These are phyloP conservation scores for Phylloporus arenicola DNA, from an alignment of 768 basidiomycete species.

Conservation along the genomic window DNA sequence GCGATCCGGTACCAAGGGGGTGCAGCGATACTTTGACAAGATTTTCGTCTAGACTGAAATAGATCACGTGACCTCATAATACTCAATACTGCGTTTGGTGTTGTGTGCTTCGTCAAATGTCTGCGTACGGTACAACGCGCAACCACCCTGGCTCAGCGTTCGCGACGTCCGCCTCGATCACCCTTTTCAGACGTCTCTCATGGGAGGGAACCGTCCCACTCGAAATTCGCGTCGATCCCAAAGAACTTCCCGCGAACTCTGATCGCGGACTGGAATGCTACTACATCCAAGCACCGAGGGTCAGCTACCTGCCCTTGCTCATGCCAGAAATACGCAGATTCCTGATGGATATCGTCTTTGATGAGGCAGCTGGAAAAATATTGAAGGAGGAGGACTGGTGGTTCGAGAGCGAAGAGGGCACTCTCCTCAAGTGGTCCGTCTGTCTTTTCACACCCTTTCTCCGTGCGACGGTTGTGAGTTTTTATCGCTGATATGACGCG, in stretches of 20 bases:
- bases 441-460: not conserved
- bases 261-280: conserved; percentile 88
- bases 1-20: conserved; percentile 12
- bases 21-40: conserved; percentile 12
- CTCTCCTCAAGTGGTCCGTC: conserved; percentile 79
- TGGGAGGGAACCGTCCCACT: conserved; percentile 92
- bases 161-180: conserved; percentile 56
- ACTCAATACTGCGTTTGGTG: not conserved
- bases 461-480: not conserved
- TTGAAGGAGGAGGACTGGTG: conserved; percentile 93
- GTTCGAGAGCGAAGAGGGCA: conserved; percentile 89
- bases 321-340: conserved; percentile 85
- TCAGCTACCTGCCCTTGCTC: conserved; percentile 88
- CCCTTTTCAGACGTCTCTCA: conserved; percentile 79
- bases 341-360: conserved; percentile 88
- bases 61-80: conserved; percentile 9
- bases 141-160: conserved; percentile 44
- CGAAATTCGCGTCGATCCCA: conserved; percentile 83
- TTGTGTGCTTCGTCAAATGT: conserved; percentile 33
- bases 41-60: conserved; percentile 14
- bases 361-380: conserved; percentile 69
- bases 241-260: conserved; percentile 85
- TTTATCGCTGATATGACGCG: conserved; percentile 8
- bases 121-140: conserved; percentile 48
- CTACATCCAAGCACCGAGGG: conserved; percentile 84